Evolutionary conservation across 2,329 filamentous ascomycete species (phyloP), one percentile per base, ranked within the genome.

Genomic region (Diatrype stigma): DNA sequence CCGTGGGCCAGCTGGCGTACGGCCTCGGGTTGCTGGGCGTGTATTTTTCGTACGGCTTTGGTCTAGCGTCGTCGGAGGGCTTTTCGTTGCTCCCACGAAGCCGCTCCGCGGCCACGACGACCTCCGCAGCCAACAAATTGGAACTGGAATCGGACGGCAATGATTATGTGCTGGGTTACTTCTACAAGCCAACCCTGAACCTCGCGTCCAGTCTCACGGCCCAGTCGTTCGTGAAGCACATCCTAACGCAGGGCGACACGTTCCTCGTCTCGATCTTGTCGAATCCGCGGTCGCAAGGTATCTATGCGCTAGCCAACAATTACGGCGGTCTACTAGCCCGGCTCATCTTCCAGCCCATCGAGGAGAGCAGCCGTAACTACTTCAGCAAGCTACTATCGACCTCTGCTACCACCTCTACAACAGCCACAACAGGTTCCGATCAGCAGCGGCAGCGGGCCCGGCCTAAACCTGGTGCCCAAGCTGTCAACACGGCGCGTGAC

Each of bases 181-280:
- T 96, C 64, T 87, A 89, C 52, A 73, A 73, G 11, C 80, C 84
- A 2, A 83, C 95, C 1, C 72, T 94, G 26, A 79, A 79, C 16
- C 80, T 97, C 3, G 87, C 87, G 3, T 77, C 80, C n/a, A 95
- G 87, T 62, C 82, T 97, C 67, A 93, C 91, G 71, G 74, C 91
- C 6, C 94, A 99, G 71, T 92, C 89, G 34, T 72, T 90, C 19
- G 83, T 97, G 62, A 99, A 99, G 70, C 93, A 97, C 67, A 67
- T 97, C 48, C 81, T 99, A 48, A 97, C 94, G 0, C 91, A 97
- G 71, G 94, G 93, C 53, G 94, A 99, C 71, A 90, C 91, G 2
- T 82, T 97, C 59, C 83, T 97, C 46, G 86, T 99, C 56, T 86
- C 89, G 16, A 73, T 85, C 12, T 77, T 97, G 51, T 86, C 92